Conservation (phyloP, 306 rosid species). For the Vachellia pachyceras region DNA sequence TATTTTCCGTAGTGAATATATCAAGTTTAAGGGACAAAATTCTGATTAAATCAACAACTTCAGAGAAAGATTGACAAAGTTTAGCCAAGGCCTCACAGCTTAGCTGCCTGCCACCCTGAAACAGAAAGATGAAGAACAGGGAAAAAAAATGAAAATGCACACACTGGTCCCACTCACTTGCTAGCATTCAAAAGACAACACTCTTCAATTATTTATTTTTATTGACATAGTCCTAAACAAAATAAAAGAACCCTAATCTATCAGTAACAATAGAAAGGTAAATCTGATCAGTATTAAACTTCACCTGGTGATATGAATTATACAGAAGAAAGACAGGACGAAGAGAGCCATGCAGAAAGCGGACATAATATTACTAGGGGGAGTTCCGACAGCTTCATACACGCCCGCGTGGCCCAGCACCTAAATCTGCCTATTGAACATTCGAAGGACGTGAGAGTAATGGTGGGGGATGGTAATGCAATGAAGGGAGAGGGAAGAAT, state of each 20-base stretch:
- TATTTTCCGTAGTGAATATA: background rate
- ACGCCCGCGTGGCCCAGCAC: too few relatives aligned
- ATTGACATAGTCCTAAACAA: background rate
- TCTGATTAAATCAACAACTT: background rate
- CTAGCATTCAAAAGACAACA: background rate
- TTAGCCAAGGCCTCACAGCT: background rate
- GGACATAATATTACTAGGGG: too few relatives aligned
- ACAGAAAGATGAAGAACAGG: background rate
- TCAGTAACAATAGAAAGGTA: constrained; percentile 21
- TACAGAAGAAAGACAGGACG: too few relatives aligned
- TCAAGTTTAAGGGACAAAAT: background rate
- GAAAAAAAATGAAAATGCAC: background rate
- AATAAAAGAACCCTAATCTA: constrained; percentile 3
- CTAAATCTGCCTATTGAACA: too few relatives aligned
- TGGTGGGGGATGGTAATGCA: too few relatives aligned
- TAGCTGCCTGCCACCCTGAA: background rate
- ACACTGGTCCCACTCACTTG: background rate
- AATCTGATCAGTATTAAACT: constrained; percentile 9
- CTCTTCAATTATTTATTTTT: background rate
- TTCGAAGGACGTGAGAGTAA: too few relatives aligned
- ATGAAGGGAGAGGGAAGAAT: too few relatives aligned
- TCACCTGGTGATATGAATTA: too few relatives aligned
- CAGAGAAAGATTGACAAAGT: background rate
- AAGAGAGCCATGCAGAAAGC: too few relatives aligned
- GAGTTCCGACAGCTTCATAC: too few relatives aligned